Base-by-base conservation (phyloP, 345 rosid species). In the Gynandropsis gynandra region DNA sequence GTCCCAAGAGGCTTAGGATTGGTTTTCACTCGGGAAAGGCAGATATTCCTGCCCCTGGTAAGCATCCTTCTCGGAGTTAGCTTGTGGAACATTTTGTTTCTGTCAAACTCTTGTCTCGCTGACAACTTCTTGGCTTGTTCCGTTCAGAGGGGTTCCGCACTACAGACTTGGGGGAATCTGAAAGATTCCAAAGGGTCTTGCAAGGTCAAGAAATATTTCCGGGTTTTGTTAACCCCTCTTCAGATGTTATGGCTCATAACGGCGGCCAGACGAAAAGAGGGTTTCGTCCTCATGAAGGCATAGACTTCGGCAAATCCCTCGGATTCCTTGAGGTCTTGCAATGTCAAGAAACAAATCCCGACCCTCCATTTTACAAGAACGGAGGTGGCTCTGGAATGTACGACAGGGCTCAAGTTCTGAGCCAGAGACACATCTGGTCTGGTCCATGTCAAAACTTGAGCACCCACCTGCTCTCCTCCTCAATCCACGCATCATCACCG, bases 181-280 rank as follows among this genome's bases (percentile, higher is more conserved):
- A 62, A 34, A 72, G 97, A 74, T 83, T 88, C 89, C 99, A 76
- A 74, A 85, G 87, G 94, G 95, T 88, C 97, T 93, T 93, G 99
- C 99, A 88, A 93, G 99, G 99, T 93, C 99, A 93, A 93, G 99
- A 93, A 93, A 88, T 74, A 55, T 67, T 73, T 57, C 79, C 85
- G 72, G 80, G 83, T 59, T 66, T 59, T 39, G 59, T 47, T 61
- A 75, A 70, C 63, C 31, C 76, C 51, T 75, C 47, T 52, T 79
- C 66, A 32, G 77, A 85, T 56, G 68, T 66, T 70, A 72, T 24
- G 29, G 29, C 29, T 24, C 29, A 2, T 24, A 24, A 69, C 64
- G 72, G 61, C 57, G 87, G 58, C 42, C 67, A 71, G 44, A 59
- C 65, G 51, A 66, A 65, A 59, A 53, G 72, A 31, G 62, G 67